These are phyloP conservation scores for Paramecium tetraurelia DNA, from an alignment of 73 alveolate genomes.

Conservation along the genomic window DNA sequence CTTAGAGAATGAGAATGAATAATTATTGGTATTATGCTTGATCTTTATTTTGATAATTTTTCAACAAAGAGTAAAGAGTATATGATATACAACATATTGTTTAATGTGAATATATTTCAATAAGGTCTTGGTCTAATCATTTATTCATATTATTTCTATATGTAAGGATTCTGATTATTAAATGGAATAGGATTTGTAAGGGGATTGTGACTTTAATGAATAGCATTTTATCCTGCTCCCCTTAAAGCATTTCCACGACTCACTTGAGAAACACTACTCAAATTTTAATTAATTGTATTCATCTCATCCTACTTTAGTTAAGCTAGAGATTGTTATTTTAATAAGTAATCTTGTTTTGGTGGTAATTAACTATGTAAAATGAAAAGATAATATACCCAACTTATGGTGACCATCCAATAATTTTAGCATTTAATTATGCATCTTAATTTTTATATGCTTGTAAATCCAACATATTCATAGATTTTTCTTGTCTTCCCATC, in stretches of 20 bases:
- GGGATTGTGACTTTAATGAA: slow-evolving; percentile 19
- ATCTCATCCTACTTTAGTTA: not conserved
- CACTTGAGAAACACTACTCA: slow-evolving; percentile 1
- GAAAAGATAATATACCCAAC: not conserved
- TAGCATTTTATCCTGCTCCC: slow-evolving; percentile 40
- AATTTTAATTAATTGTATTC: not conserved
- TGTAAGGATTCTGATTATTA: slow-evolving; percentile 29
- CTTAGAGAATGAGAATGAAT: not conserved
- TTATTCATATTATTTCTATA: not conserved
- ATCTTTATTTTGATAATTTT: too few relatives aligned
- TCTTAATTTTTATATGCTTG: slow-evolving; percentile 28
- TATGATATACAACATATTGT: not conserved
- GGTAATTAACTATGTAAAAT: slow-evolving; percentile 14
- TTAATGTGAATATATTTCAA: not conserved
- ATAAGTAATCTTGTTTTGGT: not conserved
- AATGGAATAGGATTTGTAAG: slow-evolving; percentile 36
- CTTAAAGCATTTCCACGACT: slow-evolving; percentile 26
- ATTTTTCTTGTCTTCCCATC: slow-evolving; percentile 44
- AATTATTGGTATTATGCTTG: not conserved
- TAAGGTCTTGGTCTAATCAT: slow-evolving; percentile 29
- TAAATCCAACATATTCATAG: slow-evolving; percentile 49
- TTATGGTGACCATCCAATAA: slow-evolving; percentile 50
- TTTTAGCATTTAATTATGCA: not conserved
- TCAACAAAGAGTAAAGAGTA: not conserved
- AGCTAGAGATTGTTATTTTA: not conserved